Base-by-base conservation (phyloP, 306 rosid species). In the Aeschynomene evenia region DNA sequence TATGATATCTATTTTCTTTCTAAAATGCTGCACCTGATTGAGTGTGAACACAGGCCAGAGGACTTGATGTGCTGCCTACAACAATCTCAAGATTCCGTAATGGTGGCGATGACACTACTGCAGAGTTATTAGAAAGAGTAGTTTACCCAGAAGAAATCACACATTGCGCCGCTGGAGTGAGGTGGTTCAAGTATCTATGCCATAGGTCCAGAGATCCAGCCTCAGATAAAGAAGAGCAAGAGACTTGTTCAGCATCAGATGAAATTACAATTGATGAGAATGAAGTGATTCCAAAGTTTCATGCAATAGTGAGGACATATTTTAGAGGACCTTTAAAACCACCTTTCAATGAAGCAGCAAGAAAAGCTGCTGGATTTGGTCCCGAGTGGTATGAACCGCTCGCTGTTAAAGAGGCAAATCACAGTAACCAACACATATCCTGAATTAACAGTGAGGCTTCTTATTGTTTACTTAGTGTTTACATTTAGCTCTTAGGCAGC, bases 251-350 rank as follows among this genome's bases (percentile, higher is more conserved):
- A 23, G 76, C 18, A 55, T 77, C 56, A 31, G 37, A 42, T 57
- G 79, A 50, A 63, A 69, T 54, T 9, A 21, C 39, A 36, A 23
- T 40, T 11, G 84, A 71, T 56, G 87, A 70, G 16, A 29, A 71
- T 26, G 81, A 84, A 71, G 86, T 72, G 70, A 80, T 83, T 69
- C 67, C 60, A 24, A 85, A 87, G 83, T 92, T 92, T 66, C 96
- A 92, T 77, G 79, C 51, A 20, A 70, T 77, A n/a, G 96, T 92
- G 68, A 82, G 95, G 34, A 72, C 57, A 55, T 60, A 86, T 74
- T 89, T 92, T 80, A 81, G 95, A 66, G 98, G 96, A 64, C 86
- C 91, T 46, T 62, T 92, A 80, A 92, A 92, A 82, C 98, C 96
- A 55, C 98, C 98, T 56, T 92, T 92, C 66, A 92, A 89, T 21